Evolutionary conservation across 2,329 filamentous ascomycete genomes (phyloP).

Genomic region (Microdochium trichocladiopsis): DNA sequence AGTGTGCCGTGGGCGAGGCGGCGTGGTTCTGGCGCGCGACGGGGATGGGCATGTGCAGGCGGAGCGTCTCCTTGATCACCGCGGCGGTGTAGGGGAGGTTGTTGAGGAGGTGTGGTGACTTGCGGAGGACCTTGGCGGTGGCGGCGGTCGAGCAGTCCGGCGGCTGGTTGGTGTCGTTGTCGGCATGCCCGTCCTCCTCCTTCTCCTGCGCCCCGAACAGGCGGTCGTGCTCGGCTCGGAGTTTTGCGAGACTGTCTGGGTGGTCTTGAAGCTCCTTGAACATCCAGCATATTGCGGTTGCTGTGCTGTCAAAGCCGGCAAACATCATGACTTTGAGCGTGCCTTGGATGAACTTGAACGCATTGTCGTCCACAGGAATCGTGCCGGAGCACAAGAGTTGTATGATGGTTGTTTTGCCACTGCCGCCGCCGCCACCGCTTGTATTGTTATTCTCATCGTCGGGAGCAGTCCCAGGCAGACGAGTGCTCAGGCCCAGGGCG

Average conservation of each 20-base stretch:
- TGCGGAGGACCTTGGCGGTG: slow-evolving; percentile 2
- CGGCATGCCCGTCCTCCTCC: too few relatives aligned
- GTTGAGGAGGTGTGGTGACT: slow-evolving; percentile 18
- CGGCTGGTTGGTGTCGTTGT: slow-evolving; percentile 13
- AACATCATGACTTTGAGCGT: slow-evolving; percentile 29
- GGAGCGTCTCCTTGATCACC: slow-evolving; percentile 28
- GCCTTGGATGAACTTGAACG: slow-evolving; percentile 6
- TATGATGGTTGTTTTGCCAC: neutral
- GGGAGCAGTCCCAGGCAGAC: neutral
- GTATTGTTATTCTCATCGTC: slow-evolving; percentile 7
- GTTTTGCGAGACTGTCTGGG: slow-evolving; percentile 12
- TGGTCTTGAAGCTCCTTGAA: slow-evolving; percentile 29
- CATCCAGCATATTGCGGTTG: slow-evolving; percentile 44
- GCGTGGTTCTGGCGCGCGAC: slow-evolving; percentile 24
- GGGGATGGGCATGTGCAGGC: slow-evolving; percentile 22
- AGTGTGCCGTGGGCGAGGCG: neutral
- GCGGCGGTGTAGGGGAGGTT: slow-evolving; percentile 26
- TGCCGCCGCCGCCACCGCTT: neutral
- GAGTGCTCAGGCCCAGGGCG: slow-evolving; percentile 12
- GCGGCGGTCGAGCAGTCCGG: too few relatives aligned
- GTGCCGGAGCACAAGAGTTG: slow-evolving; percentile 9
- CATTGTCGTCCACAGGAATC: slow-evolving; percentile 4
- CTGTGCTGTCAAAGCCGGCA: slow-evolving; percentile 60
- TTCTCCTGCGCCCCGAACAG: slow-evolving; percentile 23
- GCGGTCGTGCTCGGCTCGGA: slow-evolving; percentile 27